Conservation (phyloP, 495 filamentous ascomycete genomes). For the Penicillium bialowiezense region DNA sequence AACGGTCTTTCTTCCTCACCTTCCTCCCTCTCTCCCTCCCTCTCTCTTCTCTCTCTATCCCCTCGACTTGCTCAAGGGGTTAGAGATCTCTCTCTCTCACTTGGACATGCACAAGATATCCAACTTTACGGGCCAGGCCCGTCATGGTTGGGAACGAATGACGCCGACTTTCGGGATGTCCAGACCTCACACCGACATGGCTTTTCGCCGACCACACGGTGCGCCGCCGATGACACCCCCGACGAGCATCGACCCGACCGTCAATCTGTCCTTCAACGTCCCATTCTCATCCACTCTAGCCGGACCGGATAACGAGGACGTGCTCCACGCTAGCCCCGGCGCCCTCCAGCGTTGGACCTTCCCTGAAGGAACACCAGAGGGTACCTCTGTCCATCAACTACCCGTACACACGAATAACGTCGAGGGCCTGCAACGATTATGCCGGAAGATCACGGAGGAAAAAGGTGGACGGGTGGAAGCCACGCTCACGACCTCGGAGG, state of each 20-base stretch:
- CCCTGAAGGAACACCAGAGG: constrained; percentile 78
- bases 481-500: constrained; percentile 75
- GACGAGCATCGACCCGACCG: constrained; percentile 62
- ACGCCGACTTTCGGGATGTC: constrained; percentile 79
- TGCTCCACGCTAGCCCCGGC: constrained; percentile 80
- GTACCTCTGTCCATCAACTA: constrained; percentile 76
- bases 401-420: constrained; percentile 87
- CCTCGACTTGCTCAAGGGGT: constrained; percentile 42
- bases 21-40: constrained; percentile 30
- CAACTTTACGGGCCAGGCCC: constrained; percentile 74
- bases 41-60: constrained; percentile 41
- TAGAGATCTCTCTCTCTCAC: constrained; percentile 31
- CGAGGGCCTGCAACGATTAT: constrained; percentile 69
- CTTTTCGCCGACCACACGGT: constrained; percentile 67
- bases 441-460: constrained; percentile 71
- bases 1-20: constrained; percentile 28
- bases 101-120: constrained; percentile 84
- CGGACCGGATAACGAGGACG: constrained; percentile 87
- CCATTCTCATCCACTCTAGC: constrained; percentile 88
- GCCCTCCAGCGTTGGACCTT: constrained; percentile 89
- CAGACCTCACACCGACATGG: constrained; percentile 71
- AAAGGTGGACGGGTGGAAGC: constrained; percentile 72
- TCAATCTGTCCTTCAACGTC: constrained; percentile 87
- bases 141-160: constrained; percentile 94
- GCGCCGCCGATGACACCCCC: constrained; percentile 63